Percentiles rank a stretch among this genome's conserved stretches.
Evolutionary conservation across 805 yeast species (phyloP).

Genomic region (Sugiyamaella qingdaonensis): DNA sequence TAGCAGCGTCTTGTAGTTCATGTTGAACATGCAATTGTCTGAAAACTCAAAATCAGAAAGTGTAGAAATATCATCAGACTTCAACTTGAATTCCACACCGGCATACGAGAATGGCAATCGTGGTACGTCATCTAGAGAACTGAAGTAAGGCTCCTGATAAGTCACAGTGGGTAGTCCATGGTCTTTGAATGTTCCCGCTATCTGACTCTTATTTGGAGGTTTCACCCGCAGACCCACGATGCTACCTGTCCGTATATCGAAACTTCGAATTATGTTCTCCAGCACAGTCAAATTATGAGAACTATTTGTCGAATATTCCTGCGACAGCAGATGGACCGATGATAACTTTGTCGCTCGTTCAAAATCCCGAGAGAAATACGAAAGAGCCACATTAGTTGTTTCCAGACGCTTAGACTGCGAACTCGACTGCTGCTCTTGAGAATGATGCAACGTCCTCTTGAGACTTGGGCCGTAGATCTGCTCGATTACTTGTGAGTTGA

Average conservation of each 20-base stretch:
- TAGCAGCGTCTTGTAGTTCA: not conserved
- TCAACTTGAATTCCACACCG: conserved; percentile 54
- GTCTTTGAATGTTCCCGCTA: conserved; percentile 45
- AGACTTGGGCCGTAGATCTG: not conserved
- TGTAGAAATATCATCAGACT: conserved; percentile 35
- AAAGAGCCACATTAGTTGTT: not conserved
- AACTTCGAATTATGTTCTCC: conserved; percentile 2
- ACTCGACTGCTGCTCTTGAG: not conserved
- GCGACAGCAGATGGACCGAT: conserved; percentile 1
- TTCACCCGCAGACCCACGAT: conserved; percentile 6
- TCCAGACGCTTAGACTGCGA: too few species aligned
- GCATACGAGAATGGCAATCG: conserved; percentile 58
- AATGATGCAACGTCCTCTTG: not conserved
- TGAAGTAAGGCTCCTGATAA: conserved; percentile 62
- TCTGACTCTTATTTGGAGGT: conserved; percentile 31
- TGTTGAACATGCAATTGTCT: not conserved
- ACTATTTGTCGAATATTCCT: conserved; percentile 6
- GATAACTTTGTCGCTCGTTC: not conserved
- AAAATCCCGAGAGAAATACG: conserved; percentile 8
- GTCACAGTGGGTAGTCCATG: conserved; percentile 48
- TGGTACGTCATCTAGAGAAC: conserved; percentile 49
- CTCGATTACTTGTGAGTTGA: not conserved
- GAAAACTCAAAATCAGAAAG: conserved; percentile 11
- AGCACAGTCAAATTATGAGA: conserved; percentile 12
- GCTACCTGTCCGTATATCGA: not conserved